A percentile compares a stretch with the other conserved stretches of the same genome.
Evolutionary conservation across 441 rosid species (phyloP).

Genomic region (Adansonia grandidieri): DNA sequence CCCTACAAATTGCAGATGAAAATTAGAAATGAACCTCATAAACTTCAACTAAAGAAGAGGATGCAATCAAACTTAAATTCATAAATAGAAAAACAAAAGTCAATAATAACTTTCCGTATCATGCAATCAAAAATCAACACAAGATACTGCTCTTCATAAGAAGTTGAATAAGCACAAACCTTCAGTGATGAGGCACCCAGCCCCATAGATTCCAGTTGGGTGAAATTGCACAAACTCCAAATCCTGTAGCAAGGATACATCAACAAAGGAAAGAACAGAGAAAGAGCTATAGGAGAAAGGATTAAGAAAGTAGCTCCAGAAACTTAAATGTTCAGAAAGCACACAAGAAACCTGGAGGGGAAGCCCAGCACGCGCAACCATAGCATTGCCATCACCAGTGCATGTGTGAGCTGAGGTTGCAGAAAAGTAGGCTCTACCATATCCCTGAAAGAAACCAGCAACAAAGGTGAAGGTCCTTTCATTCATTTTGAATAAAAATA

Average conservation of each 20-base stretch:
- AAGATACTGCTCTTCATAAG: not conserved
- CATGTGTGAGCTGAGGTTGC: conserved; percentile 99
- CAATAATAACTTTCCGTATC: not conserved
- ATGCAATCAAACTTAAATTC: not conserved
- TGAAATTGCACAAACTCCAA: conserved; percentile 97
- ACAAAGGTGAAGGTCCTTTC: conserved; percentile 10
- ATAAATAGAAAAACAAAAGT: conserved; percentile 4
- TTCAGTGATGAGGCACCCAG: conserved; percentile 98
- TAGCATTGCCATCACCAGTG: conserved; percentile 99
- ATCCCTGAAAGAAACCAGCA: conserved; percentile 60
- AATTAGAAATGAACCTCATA: conserved; percentile 21
- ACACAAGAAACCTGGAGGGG: conserved; percentile 73
- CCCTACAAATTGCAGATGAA: conserved; percentile 49
- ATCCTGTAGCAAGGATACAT: conserved; percentile 58
- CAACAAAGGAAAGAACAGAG: conserved; percentile 6
- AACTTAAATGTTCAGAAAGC: conserved; percentile 26
- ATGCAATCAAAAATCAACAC: conserved; percentile 3
- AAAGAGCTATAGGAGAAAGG: conserved; percentile 15
- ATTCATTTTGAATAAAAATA: not conserved
- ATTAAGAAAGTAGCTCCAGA: conserved; percentile 6
- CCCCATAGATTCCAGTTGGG: conserved; percentile 98
- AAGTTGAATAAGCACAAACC: conserved; percentile 47
- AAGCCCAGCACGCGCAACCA: conserved; percentile 95
- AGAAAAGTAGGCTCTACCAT: conserved; percentile 94
- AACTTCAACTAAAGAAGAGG: conserved; percentile 15